A percentile compares a stretch with the other conserved stretches of the same genome.
These are phyloP conservation scores for Guyanaporus albipodus DNA, from an alignment of 768 basidiomycete genomes.

Conservation along the genomic window DNA sequence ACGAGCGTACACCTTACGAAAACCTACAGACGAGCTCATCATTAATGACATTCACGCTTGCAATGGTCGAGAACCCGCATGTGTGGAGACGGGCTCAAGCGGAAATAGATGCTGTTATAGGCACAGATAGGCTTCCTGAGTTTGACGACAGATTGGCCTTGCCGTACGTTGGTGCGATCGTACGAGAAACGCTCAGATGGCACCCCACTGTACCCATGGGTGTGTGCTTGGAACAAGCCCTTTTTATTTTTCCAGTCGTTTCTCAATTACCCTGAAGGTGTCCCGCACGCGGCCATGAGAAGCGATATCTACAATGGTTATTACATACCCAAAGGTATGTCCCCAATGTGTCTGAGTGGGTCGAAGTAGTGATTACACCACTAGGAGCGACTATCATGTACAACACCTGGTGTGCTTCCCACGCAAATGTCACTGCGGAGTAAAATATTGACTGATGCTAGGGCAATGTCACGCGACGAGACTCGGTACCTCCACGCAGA, in stretches of 20 bases:
- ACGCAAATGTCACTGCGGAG: no score
- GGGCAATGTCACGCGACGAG: slow-evolving; percentile 21
- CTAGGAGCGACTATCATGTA: slow-evolving; percentile 14
- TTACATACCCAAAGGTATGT: slow-evolving; percentile 46
- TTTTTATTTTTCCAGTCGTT: no score
- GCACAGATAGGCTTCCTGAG: slow-evolving; percentile 5
- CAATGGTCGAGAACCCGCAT: slow-evolving; percentile 12
- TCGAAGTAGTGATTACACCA: background rate
- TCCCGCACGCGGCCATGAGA: slow-evolving; percentile 25
- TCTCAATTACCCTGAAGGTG: background rate
- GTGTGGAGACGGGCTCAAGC: slow-evolving; percentile 9
- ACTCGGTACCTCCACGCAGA: slow-evolving; percentile 14
- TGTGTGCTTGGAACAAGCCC: no score
- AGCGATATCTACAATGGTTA: slow-evolving; percentile 43
- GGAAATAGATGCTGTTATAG: slow-evolving; percentile 7
- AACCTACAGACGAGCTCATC: background rate
- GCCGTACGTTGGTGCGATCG: slow-evolving; percentile 12
- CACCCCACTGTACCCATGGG: slow-evolving; percentile 5
- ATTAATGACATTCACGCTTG: slow-evolving; percentile 7
- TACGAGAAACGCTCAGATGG: slow-evolving; percentile 13
- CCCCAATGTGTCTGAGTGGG: background rate
- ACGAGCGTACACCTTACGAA: background rate
- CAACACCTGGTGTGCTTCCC: slow-evolving; percentile 15
- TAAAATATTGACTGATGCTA: no score
- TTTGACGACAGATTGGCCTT: slow-evolving; percentile 7